Evolutionary conservation across 1,139 yeast genomes (phyloP), one percentile per base, ranked within the genome.

Genomic region (Saccharomyces hybrid): DNA sequence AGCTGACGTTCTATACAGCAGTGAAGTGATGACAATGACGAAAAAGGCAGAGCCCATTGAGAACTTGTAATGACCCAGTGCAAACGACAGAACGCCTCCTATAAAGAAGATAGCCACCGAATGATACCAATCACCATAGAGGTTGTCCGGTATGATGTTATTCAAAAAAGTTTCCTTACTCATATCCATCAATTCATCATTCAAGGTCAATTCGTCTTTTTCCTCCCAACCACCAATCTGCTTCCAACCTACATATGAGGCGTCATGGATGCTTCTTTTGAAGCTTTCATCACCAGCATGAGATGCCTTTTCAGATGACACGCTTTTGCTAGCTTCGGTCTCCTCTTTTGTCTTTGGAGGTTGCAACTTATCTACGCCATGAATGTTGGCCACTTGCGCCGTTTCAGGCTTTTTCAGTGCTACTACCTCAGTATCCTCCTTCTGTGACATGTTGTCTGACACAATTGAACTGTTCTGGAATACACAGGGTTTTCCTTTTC

Each of bases 111-210:
- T 77, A 0, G 81, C 97, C n/a, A 86, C 84, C 59, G 86, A 85
- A 69, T 93, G 98, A 69, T 84, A 93, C 98, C 98, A 93, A 64
- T 93, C 97, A 54, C 98, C 98, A 64, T 86, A 88, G n/a, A 81
- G 79, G 41, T 72, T 76, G 30, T 85, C 83, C 2, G 95, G 93
- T 52, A 90, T 74, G 64, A 84, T 80, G 57, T 80, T 77, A 63
- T 87, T 91, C 58, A 88, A 79, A 50, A 84, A 63, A 0, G 97
- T 87, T 8, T 88, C 80, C 38, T 79, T 78, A 41, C 84, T 78
- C 59, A 88, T 74, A 66, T 84, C 90, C 57, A 76, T 74, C 56
- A 84, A 76, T 62, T 86, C 89, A 63, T 88, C 95, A 49, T 83
- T 86, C 8, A 76, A 72, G 1, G 85, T 81, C 60, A 88, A 74